A percentile compares a stretch with the other conserved stretches of the same genome.
These are phyloP conservation scores for Pythium aquatile DNA, from an alignment of 352 stramenopile species.

Conservation along the genomic window DNA sequence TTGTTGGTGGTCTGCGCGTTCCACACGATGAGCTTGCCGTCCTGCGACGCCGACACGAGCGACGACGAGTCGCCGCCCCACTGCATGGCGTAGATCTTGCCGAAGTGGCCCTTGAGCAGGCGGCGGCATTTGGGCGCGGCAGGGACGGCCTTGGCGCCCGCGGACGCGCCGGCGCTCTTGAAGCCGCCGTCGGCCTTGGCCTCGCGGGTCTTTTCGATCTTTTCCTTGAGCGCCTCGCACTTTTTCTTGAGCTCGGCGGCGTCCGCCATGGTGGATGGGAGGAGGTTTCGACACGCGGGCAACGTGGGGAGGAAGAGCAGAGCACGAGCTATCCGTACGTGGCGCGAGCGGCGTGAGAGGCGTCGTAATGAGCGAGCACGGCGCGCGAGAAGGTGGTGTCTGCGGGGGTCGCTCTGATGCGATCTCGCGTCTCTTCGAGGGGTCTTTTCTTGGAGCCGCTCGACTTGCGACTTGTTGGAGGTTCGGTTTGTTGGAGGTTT, in stretches of 20 bases:
- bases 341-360: slow-evolving; percentile 1
- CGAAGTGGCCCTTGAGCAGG: slow-evolving; percentile 98
- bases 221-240: slow-evolving; percentile 83
- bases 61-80: slow-evolving; percentile 92
- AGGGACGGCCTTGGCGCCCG: slow-evolving; percentile 74
- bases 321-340: slow-evolving; percentile 3
- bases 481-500: slow-evolving; percentile 1
- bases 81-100: slow-evolving; percentile 99
- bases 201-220: slow-evolving; percentile 82
- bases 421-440: slow-evolving; percentile 14
- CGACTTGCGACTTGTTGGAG: background rate
- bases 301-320: background rate
- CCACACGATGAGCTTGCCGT: slow-evolving; percentile 99
- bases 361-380: slow-evolving; percentile 1
- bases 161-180: slow-evolving; percentile 50
- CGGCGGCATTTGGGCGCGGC: slow-evolving; percentile 91
- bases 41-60: slow-evolving; percentile 94
- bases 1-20: slow-evolving; percentile 98
- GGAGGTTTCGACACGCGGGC: background rate
- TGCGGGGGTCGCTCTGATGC: background rate
- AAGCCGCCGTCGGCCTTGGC: slow-evolving; percentile 79
- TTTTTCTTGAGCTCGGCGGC: slow-evolving; percentile 85
- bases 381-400: background rate
- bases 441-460: slow-evolving; percentile 4
- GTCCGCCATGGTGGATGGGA: slow-evolving; percentile 54